Evolutionary conservation across 2,329 filamentous ascomycete genomes (phyloP), one percentile per base, ranked within the genome.

Genomic region (Xylaria digitata): DNA sequence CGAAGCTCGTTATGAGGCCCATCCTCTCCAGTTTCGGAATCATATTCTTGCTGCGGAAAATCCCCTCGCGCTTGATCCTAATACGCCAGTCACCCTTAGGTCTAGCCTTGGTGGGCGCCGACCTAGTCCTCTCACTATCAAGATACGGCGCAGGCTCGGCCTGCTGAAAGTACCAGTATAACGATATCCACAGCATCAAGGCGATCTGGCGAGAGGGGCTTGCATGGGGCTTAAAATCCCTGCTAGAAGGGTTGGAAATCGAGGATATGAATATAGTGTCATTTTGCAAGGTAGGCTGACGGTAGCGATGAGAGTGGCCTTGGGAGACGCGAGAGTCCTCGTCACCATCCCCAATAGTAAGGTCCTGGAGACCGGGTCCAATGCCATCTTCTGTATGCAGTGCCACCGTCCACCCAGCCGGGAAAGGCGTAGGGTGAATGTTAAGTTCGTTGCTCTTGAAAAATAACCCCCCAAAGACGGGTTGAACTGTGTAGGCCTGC

Each of bases 151-250:
- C 83, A 0, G 95, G 95, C 73, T 90, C 86, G 0, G 89, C 86
- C 78, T 97, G 93, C 80, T 97, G 94, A 74, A 97, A 98, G 82
- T 98, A 98, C 95, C 95, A 98, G 83, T 93, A 97, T 48, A 98
- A 83, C 1, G 93, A 94, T 40, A 94, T 89, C 92, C 93, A 98
- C 6, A 98, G 85, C 91, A 97, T 97, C 92, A 97, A 94, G 71
- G 95, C 95, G 67, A 97, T 92, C 80, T 97, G 92, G 50, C 94
- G 86, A 0, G 93, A 96, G 0, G 93, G 93, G 68, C 93, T 97
- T 15, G 85, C 89, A 1, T 91, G 87, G 0, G 93, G 89, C 76
- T 92, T 93, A 81, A 91, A 96, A 55, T 97, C 93, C 76, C 82
- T 88, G 77, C 85, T 92, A 56, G 91, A 91, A 0, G 95, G 93